phyloP scores from a whole-genome alignment of 2,329 filamentous ascomycete genomes.

The Fusarium austroafricanum region DNA sequence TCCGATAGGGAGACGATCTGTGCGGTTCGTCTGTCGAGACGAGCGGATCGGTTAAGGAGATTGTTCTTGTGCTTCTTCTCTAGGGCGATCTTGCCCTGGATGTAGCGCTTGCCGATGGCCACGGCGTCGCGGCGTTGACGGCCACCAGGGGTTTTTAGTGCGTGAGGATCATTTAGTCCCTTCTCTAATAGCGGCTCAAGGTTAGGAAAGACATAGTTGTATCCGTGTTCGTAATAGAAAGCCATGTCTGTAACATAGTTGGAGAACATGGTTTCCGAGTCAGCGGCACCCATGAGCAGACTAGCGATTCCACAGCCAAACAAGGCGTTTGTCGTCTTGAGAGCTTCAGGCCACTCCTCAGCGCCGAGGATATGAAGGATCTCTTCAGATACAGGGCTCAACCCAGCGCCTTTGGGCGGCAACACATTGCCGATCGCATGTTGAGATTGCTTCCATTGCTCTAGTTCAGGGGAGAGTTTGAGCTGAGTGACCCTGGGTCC shows the following conservation, averaged over 20 bases:
- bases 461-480: constrained; percentile 35
- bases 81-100: constrained; percentile 40
- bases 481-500: constrained; percentile 29
- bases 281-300: constrained; percentile 40
- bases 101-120: constrained; percentile 37
- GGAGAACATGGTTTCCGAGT: constrained; percentile 40
- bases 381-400: constrained; percentile 28
- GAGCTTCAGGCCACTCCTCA: constrained; percentile 37
- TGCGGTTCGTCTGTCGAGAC: constrained; percentile 30
- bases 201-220: constrained; percentile 42
- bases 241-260: constrained; percentile 44
- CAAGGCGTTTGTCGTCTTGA: constrained; percentile 40
- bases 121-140: constrained; percentile 38
- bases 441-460: constrained; percentile 36
- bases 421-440: constrained; percentile 37
- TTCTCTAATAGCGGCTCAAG: constrained; percentile 35
- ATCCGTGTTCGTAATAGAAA: constrained; percentile 42
- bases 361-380: constrained; percentile 30
- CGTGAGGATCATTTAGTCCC: constrained; percentile 34
- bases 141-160: constrained; percentile 33
- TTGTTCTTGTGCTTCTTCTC: constrained; percentile 37
- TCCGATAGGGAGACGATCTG: constrained; percentile 42
- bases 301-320: constrained; percentile 43
- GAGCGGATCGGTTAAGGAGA: constrained; percentile 31
- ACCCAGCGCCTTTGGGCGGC: constrained; percentile 37